These are phyloP conservation scores for Rhododendron ovatum DNA, from an alignment of 148 eudicot species.

Conservation along the genomic window DNA sequence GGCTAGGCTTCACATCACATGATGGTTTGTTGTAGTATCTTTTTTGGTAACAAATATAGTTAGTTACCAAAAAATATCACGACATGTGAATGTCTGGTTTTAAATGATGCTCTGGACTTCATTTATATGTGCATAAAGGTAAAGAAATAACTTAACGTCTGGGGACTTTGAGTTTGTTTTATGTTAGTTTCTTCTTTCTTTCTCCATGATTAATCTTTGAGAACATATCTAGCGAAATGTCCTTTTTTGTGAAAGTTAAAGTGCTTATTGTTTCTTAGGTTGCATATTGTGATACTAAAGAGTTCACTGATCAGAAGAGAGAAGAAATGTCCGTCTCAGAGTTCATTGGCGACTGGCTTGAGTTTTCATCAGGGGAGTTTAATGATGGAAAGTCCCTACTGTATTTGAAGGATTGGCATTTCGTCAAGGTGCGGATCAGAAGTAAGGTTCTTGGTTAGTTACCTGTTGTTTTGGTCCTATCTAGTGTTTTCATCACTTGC, in stretches of 20 bases:
- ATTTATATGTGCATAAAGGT: too few species aligned
- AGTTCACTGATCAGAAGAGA: conserved; percentile 74
- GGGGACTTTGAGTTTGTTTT: neutral
- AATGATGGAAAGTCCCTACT: conserved; percentile 38
- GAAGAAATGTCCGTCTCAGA: conserved; percentile 77
- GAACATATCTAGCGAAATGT: neutral
- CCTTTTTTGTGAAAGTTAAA: neutral
- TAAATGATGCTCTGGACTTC: neutral
- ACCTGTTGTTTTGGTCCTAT: neutral
- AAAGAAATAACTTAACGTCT: neutral
- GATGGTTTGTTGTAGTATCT: neutral
- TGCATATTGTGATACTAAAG: conserved; percentile 70
- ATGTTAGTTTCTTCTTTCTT: conserved; percentile 4
- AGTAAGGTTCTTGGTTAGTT: neutral
- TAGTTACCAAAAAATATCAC: neutral
- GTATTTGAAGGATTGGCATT: conserved; percentile 98
- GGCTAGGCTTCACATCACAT: neutral
- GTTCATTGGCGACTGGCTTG: conserved; percentile 61
- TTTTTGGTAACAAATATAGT: neutral
- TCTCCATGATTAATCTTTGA: neutral
- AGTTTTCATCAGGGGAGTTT: conserved; percentile 16
- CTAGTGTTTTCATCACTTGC: neutral
- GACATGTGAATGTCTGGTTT: neutral
- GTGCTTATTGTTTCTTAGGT: conserved; percentile 37
- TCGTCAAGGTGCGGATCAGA: conserved; percentile 65